Base-by-base conservation (phyloP, 768 basidiomycete species). In the Xerocomus spinulosus region DNA sequence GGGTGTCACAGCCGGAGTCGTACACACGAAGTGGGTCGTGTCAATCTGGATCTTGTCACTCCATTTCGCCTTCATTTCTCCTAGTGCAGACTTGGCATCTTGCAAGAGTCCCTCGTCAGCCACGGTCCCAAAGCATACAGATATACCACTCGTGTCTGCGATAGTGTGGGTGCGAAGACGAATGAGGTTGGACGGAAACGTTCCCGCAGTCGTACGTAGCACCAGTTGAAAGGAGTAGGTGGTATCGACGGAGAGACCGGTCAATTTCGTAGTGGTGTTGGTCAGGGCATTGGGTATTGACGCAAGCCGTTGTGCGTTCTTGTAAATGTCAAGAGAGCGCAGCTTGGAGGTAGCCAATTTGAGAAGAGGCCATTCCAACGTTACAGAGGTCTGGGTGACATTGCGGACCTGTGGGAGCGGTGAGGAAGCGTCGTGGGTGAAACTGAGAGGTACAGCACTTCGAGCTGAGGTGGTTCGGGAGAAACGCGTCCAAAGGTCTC, bases 11-110 rank as follows among this genome's bases (percentile, higher is more conserved):
- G 83, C 85, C 3, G 93, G 92, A 0, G 88, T 92, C 15, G 92
- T 95, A 63, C 93, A 95, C 34, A 97, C 93, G 56, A 96, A 99
- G 67, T 99, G 95, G 0, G 94, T 97, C 9, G 95, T 98, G 62
- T 99, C 95, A 49, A 98, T 94, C 70, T 94, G 90, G 33, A 99
- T 93, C 60, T 82, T 87, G 55, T 94, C 87, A 59, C 83, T 89
- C 85, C 87, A 93, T 55, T 86, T 86, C 0, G 91, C 95, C 34
- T 77, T 79, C 87, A 98, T 96, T 58, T 88, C 83, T 38, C 76
- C 64, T 44, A 99, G 68, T 8, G 92, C 90, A 46, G 80, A 64
- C 66, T 90, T 91, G 26, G 87, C 83, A 52, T 92, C 83, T 60
- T 89, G 85, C 47, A 95, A 74, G 48, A 94, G 62, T 4, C 80